Base-by-base conservation (phyloP, 768 basidiomycete genomes). In the Gloeostereum incarnatum region DNA sequence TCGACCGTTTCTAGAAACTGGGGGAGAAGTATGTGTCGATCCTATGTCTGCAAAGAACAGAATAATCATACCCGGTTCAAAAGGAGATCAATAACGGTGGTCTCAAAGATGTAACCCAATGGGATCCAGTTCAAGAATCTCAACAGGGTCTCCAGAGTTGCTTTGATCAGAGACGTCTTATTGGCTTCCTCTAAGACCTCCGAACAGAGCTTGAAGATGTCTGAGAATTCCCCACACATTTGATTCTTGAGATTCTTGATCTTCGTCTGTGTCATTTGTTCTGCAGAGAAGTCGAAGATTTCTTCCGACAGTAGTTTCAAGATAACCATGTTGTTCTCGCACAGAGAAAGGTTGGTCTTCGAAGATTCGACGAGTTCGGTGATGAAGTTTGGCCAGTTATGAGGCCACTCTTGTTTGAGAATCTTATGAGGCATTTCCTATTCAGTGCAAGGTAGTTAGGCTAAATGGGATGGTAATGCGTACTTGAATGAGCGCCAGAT, bases 241-340 rank as follows among this genome's bases (percentile, higher is more conserved):
- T 92, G 89, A 52, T 93, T 90, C 68, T 99, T 99, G 39, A 99
- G 68, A 48, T 89, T 86, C 63, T 96, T 97, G 49, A 91, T 93
- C 68, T 94, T 98, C 7, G 83, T 82, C 59, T 96, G 92, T 0
- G 93, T 97, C 91, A 99, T 86, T 60, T 94, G 90, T 50, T 99
- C 96, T 3, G 96, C 91, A 3, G 92, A 96, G 61, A 84, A 99
- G 59, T 99, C 96, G 54, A 99, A 99, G 42, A 99, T 90, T 59
- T 99, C 96, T 55, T 99, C 96, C 0, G 91, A 94, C n/a, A 98
- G 73, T 9, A 99, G 72, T 54, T 89, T 88, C 49, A 98, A 72
- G 56, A 99, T 98, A 59, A 91, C 76, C 96, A 99, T 99, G 66
- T 99, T 99, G 73, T 99, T 99, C 66, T 99, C 96, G 72, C 96